These are phyloP conservation scores for Pueraria montana DNA, from an alignment of 306 rosid genomes.

Conservation along the genomic window DNA sequence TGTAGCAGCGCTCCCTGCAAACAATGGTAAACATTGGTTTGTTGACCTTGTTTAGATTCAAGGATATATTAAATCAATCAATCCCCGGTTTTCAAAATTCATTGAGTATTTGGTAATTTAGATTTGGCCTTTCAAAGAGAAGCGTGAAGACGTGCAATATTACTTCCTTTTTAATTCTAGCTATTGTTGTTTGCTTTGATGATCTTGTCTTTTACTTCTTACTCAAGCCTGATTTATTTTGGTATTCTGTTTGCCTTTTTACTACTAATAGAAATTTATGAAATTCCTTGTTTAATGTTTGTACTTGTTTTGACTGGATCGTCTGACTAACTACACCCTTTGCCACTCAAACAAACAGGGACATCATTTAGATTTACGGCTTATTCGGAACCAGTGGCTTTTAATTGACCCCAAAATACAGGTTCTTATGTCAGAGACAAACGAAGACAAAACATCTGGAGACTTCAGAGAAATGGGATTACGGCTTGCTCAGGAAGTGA, in stretches of 20 bases:
- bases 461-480: constrained; percentile 95
- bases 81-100: constrained; percentile 23
- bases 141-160: neutral
- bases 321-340: constrained; percentile 19
- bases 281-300: constrained; percentile 23
- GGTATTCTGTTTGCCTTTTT: constrained; percentile 18
- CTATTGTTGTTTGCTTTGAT: neutral
- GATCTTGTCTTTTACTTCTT: constrained; percentile 34
- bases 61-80: constrained; percentile 1
- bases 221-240: constrained; percentile 4
- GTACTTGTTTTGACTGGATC: constrained; percentile 31
- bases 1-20: constrained; percentile 7
- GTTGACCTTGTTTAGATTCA: neutral
- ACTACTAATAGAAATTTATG: neutral
- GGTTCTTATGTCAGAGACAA: constrained; percentile 88
- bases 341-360: constrained; percentile 63
- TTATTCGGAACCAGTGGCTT: constrained; percentile 95
- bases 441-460: constrained; percentile 88
- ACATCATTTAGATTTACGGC: constrained; percentile 93
- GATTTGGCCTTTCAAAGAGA: neutral
- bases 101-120: neutral
- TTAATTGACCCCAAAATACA: constrained; percentile 85
- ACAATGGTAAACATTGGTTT: neutral
- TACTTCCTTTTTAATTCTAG: neutral
- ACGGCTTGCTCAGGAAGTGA: constrained; percentile 83